phyloP scores from a whole-genome alignment of 345 rosid species.

The Salix suchowensis region DNA sequence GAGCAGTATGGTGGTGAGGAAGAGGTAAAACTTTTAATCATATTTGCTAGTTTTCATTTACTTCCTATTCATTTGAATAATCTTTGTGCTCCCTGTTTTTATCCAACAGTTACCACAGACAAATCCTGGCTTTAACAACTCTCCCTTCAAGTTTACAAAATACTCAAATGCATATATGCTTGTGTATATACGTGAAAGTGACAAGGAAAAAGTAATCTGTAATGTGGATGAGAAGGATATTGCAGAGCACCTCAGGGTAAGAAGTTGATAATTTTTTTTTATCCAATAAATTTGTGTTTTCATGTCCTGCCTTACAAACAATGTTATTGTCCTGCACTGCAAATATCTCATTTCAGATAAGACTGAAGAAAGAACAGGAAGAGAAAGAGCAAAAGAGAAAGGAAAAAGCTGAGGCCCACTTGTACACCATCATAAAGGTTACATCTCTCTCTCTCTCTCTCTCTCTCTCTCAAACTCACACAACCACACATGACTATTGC shows the following conservation, averaged over 20 bases:
- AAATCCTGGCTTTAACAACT: slow-evolving; percentile 92
- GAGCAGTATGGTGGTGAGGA: slow-evolving; percentile 99
- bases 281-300: not conserved
- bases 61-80: not conserved
- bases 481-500: not conserved
- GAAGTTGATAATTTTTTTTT: slow-evolving; percentile 16
- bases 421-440: slow-evolving; percentile 88
- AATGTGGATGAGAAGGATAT: slow-evolving; percentile 97
- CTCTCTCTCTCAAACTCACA: not conserved
- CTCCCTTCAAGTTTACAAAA: slow-evolving; percentile 85
- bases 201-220: slow-evolving; percentile 91
- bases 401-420: slow-evolving; percentile 92
- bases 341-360: slow-evolving; percentile 41
- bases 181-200: slow-evolving; percentile 95
- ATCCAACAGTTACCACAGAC: slow-evolving; percentile 71
- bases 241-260: slow-evolving; percentile 93
- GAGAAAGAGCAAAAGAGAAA: slow-evolving; percentile 88
- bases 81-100: not conserved
- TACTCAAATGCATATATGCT: slow-evolving; percentile 99
- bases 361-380: slow-evolving; percentile 92
- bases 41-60: not conserved
- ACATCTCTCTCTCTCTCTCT: not conserved
- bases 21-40: slow-evolving; percentile 49
- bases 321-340: not conserved
- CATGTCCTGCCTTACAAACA: not conserved